Percentiles rank a stretch among this genome's conserved stretches.
Evolutionary conservation across 768 basidiomycete species (phyloP).

Genomic region (Suillus paluster): DNA sequence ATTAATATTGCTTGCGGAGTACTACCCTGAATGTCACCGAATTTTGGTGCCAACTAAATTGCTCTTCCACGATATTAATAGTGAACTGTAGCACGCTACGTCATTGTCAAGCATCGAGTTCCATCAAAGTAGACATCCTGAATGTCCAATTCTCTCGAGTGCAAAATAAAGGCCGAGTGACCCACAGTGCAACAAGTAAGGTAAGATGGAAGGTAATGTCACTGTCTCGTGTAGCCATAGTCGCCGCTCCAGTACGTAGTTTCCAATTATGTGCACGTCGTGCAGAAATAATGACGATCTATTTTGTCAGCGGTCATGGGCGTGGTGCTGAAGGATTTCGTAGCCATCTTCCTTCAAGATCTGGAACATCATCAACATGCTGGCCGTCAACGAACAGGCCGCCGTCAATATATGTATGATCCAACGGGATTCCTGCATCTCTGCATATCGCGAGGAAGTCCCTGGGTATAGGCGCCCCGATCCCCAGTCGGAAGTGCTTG

Average conservation of each 20-base stretch:
- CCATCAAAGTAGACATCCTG: not conserved
- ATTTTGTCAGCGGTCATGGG: not conserved
- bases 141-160: not conserved
- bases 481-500: conserved; percentile 54
- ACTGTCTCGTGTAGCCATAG: not conserved
- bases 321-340: conserved; percentile 7
- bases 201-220: not conserved
- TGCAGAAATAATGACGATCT: conserved; percentile 6
- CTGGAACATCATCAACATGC: conserved; percentile 39
- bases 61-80: not conserved
- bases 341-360: conserved; percentile 43
- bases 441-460: conserved; percentile 59
- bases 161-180: not conserved
- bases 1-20: not conserved
- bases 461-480: conserved; percentile 60
- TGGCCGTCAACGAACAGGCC: conserved; percentile 52
- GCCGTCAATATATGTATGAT: conserved; percentile 41
- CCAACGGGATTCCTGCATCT: conserved; percentile 48
- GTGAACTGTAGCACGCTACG: not conserved
- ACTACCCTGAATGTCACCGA: not conserved
- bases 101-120: not conserved
- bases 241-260: not conserved
- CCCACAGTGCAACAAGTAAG: not conserved
- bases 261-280: conserved; percentile 1
- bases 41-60: not conserved